phyloP scores from a whole-genome alignment of 2,329 filamentous ascomycete species.

The Sclerotiophoma versabilis region DNA sequence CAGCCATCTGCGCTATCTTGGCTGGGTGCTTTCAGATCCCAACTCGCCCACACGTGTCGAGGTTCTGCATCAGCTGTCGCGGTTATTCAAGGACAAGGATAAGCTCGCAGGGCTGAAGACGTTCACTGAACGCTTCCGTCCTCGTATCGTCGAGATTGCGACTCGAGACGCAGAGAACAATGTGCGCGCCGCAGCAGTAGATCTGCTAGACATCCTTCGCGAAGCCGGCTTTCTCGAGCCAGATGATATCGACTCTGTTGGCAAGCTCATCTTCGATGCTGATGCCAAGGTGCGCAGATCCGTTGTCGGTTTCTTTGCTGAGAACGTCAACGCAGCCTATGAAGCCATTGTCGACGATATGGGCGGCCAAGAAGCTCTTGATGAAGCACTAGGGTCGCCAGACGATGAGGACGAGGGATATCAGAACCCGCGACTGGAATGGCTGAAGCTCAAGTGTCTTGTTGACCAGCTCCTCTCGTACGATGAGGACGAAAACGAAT shows the following conservation, averaged over 20 bases:
- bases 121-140: slow-evolving; percentile 91
- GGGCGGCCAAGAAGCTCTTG: slow-evolving; percentile 77
- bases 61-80: slow-evolving; percentile 81
- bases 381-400: slow-evolving; percentile 74
- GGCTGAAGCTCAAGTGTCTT: slow-evolving; percentile 91
- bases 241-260: slow-evolving; percentile 86
- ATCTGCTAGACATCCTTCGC: slow-evolving; percentile 81
- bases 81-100: slow-evolving; percentile 80
- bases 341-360: slow-evolving; percentile 82
- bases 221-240: slow-evolving; percentile 88
- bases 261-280: slow-evolving; percentile 86
- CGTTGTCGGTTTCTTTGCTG: slow-evolving; percentile 88
- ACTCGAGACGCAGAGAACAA: slow-evolving; percentile 81
- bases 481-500: slow-evolving; percentile 70
- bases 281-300: slow-evolving; percentile 86
- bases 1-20: slow-evolving; percentile 88
- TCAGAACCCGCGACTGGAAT: slow-evolving; percentile 77
- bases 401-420: slow-evolving; percentile 78
- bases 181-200: slow-evolving; percentile 81
- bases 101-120: slow-evolving; percentile 79
- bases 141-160: slow-evolving; percentile 90
- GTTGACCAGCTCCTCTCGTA: slow-evolving; percentile 84
- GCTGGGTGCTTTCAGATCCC: slow-evolving; percentile 91
- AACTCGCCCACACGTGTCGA: slow-evolving; percentile 78
- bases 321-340: slow-evolving; percentile 83